Conservation (phyloP, 257 asterid species). For the Gynochthodes officinalis region DNA sequence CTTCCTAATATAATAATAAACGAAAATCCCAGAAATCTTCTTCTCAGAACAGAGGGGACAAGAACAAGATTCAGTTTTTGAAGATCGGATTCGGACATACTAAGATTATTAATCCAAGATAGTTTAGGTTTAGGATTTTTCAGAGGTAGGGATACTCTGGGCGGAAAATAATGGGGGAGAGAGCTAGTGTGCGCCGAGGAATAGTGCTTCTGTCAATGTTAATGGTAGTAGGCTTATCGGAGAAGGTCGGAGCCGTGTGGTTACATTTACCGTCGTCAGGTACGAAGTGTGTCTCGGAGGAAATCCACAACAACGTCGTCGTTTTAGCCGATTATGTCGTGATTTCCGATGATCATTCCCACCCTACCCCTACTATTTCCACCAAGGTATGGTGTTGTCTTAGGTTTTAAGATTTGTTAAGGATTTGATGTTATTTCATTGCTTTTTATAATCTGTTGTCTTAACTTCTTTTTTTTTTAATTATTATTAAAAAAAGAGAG, state of each 20-base stretch:
- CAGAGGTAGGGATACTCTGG: not conserved
- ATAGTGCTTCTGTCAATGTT: conserved; percentile 26
- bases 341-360: conserved; percentile 60
- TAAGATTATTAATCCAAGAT: not conserved
- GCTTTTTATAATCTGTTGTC: not conserved
- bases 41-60: conserved; percentile 6
- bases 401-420: not conserved
- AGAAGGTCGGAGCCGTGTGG: conserved; percentile 61
- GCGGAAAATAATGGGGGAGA: conserved; percentile 32
- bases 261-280: conserved; percentile 65
- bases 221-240: conserved; percentile 28
- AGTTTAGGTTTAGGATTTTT: not conserved
- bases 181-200: conserved; percentile 30
- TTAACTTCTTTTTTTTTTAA: not conserved
- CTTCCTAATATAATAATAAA: not conserved
- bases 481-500: too few species aligned
- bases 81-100: not conserved
- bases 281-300: conserved; percentile 86
- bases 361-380: conserved; percentile 66
- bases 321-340: conserved; percentile 82
- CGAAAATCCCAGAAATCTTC: not conserved
- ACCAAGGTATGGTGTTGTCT: conserved; percentile 49
- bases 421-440: not conserved
- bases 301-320: conserved; percentile 78
- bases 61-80: conserved; percentile 20